These are phyloP conservation scores for Hypoxylon trugodes DNA, from an alignment of 495 filamentous ascomycete species.

Conservation along the genomic window DNA sequence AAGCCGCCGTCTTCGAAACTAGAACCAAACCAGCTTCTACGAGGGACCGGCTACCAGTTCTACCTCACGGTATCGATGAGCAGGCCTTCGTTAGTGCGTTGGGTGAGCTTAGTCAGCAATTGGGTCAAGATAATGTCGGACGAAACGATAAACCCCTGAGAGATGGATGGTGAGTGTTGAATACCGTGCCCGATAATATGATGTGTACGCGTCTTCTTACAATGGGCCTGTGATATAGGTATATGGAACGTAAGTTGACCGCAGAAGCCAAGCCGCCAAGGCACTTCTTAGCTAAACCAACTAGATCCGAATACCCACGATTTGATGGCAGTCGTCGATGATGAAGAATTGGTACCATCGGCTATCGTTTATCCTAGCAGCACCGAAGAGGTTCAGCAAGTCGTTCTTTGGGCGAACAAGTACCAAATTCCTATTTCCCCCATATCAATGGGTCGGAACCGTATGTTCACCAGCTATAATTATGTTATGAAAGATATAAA, in stretches of 20 bases:
- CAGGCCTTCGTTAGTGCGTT: constrained; percentile 52
- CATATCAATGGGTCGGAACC: constrained; percentile 62
- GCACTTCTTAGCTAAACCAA: neutral
- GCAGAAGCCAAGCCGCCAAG: neutral
- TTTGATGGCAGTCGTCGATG: constrained; percentile 59
- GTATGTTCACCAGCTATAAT: constrained; percentile 6
- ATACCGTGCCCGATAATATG: neutral
- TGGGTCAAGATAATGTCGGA: constrained; percentile 55
- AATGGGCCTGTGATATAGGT: constrained; percentile 36
- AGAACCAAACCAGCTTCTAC: constrained; percentile 48
- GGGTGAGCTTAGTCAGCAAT: constrained; percentile 44
- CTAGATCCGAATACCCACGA: constrained; percentile 62
- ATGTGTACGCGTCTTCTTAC: neutral
- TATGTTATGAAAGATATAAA: neutral
- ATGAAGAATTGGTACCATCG: constrained; percentile 61
- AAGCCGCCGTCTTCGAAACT: constrained; percentile 48
- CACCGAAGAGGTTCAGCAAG: constrained; percentile 55
- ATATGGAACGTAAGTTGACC: constrained; percentile 55
- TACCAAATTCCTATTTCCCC: constrained; percentile 60
- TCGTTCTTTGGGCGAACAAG: constrained; percentile 58
- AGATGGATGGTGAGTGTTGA: constrained; percentile 55
- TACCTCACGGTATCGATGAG: constrained; percentile 52
- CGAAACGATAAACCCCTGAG: constrained; percentile 56
- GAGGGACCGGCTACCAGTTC: constrained; percentile 43
- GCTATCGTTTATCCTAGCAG: constrained; percentile 59